phyloP scores from a whole-genome alignment of 2,329 filamentous ascomycete species.

The Rasamsonia emersonii region DNA sequence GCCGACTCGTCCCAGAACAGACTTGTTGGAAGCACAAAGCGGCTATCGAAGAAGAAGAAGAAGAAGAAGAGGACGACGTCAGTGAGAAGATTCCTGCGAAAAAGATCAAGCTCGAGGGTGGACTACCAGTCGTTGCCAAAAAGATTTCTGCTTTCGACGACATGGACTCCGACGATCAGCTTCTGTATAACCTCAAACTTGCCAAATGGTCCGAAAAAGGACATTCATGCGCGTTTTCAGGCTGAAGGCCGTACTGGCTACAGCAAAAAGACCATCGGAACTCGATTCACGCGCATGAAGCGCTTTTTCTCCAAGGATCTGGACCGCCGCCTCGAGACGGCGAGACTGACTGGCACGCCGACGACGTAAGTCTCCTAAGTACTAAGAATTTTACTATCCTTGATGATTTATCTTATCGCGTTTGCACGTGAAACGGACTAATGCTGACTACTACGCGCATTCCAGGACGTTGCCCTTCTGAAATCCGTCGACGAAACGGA shows the following conservation, averaged over 20 bases:
- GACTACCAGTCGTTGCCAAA: slow-evolving; percentile 34
- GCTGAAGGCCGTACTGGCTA: slow-evolving; percentile 37
- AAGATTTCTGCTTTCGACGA: slow-evolving; percentile 28
- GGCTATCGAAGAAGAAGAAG: too few species aligned
- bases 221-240: slow-evolving; percentile 34
- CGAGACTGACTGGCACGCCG: slow-evolving; percentile 41
- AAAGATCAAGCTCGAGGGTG: slow-evolving; percentile 40
- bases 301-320: slow-evolving; percentile 33
- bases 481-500: slow-evolving; percentile 34
- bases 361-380: slow-evolving; percentile 38
- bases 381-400: not conserved
- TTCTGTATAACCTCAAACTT: slow-evolving; percentile 24
- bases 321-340: slow-evolving; percentile 40
- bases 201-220: slow-evolving; percentile 32
- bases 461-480: slow-evolving; percentile 37
- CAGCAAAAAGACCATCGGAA: slow-evolving; percentile 39
- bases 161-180: slow-evolving; percentile 40
- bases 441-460: not conserved
- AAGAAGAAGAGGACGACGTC: not conserved
- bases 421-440: not conserved
- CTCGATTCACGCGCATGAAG: slow-evolving; percentile 39
- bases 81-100: slow-evolving; percentile 19
- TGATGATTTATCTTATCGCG: not conserved
- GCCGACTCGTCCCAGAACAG: too few species aligned
- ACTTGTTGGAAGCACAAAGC: too few species aligned